phyloP scores from a whole-genome alignment of 164 flowering plant species.

The Malania oleifera region DNA sequence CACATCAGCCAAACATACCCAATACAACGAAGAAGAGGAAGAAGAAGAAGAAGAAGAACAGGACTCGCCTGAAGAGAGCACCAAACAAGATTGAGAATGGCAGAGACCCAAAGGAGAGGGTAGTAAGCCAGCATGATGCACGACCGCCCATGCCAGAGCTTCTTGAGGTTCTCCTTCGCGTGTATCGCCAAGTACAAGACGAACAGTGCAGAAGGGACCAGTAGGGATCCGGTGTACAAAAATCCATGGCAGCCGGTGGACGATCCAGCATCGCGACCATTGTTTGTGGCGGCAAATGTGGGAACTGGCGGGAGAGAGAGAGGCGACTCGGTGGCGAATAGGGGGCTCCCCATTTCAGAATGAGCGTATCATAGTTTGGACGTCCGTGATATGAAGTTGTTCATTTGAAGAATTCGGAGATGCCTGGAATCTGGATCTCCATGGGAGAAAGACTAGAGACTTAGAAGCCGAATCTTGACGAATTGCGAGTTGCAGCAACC shows the following conservation, averaged over 20 bases:
- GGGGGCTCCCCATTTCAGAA: no score
- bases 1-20: no score
- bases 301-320: constrained; percentile 3
- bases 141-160: constrained; percentile 27
- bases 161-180: constrained; percentile 27
- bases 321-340: neutral
- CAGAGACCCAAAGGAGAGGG: constrained; percentile 30
- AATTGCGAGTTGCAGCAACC: no score
- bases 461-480: no score
- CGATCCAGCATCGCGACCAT: neutral
- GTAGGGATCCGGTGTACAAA: constrained; percentile 21
- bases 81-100: constrained; percentile 33
- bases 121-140: constrained; percentile 29
- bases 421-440: no score
- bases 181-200: constrained; percentile 25
- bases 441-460: no score
- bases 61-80: constrained; percentile 31
- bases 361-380: no score
- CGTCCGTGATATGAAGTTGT: no score
- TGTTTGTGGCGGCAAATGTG: no score
- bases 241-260: constrained; percentile 26
- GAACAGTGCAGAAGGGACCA: constrained; percentile 25
- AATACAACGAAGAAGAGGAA: neutral
- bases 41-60: constrained; percentile 3
- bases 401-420: no score